A percentile compares a stretch with the other conserved stretches of the same genome.
Evolutionary conservation across 495 filamentous ascomycete genomes (phyloP).

Genomic region (Penicillium canescens): DNA sequence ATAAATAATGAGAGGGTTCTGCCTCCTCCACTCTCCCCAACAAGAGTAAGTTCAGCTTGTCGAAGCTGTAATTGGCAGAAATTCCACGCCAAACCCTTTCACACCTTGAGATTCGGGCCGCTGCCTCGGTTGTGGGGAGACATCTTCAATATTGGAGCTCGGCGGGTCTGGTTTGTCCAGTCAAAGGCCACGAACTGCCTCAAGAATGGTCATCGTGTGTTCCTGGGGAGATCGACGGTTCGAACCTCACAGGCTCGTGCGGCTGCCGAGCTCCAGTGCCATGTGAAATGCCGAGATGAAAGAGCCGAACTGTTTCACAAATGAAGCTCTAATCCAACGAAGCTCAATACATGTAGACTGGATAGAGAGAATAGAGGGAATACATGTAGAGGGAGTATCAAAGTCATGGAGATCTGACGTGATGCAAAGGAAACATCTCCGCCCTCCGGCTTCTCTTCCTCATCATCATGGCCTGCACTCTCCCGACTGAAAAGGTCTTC

Average conservation of each 20-base stretch:
- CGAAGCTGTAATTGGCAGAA: too few species aligned
- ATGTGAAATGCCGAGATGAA: conserved; percentile 18
- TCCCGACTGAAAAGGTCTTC: conserved; percentile 72
- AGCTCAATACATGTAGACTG: too few species aligned
- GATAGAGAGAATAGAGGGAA: too few species aligned
- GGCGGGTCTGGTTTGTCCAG: neutral
- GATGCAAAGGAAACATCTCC: too few species aligned
- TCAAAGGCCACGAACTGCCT: neutral
- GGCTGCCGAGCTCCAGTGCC: conserved; percentile 20
- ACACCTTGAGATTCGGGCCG: too few species aligned
- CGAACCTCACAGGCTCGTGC: neutral
- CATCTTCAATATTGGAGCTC: too few species aligned
- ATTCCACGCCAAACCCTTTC: too few species aligned
- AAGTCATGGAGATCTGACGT: too few species aligned
- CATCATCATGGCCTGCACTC: conserved; percentile 15
- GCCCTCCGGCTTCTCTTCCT: neutral
- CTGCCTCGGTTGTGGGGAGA: too few species aligned
- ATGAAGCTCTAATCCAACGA: neutral
- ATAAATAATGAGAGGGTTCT: neutral
- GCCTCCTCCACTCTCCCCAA: neutral
- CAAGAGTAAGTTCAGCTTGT: too few species aligned
- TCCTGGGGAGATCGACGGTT: neutral
- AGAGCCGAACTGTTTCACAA: neutral
- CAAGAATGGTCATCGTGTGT: neutral
- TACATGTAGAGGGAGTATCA: too few species aligned